Conservation (phyloP, 306 rosid genomes). For the Corylus americana region DNA sequence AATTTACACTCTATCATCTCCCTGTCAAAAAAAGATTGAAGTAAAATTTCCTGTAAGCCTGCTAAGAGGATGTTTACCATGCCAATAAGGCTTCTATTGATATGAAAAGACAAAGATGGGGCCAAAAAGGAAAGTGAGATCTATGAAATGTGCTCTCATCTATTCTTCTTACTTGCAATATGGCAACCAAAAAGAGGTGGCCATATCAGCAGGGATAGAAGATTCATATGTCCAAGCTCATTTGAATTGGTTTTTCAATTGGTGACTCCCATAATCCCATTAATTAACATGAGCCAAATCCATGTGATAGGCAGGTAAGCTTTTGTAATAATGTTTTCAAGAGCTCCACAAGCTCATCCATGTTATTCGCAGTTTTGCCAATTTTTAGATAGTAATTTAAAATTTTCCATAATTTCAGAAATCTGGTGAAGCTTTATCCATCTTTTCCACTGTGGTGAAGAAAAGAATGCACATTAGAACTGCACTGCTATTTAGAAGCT, state of each 20-base stretch:
- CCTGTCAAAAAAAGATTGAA: constrained; percentile 10
- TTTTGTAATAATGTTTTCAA: neutral
- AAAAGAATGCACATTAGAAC: neutral
- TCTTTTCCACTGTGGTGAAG: neutral
- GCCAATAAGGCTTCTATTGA: constrained; percentile 12
- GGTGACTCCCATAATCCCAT: constrained; percentile 2
- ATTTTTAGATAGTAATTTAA: neutral
- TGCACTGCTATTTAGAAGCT: constrained; percentile 1
- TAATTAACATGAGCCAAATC: constrained; percentile 23
- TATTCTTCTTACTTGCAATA: neutral
- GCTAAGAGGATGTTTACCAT: constrained; percentile 3
- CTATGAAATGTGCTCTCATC: constrained; percentile 11
- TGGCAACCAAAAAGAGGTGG: constrained; percentile 2
- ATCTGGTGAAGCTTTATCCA: neutral
- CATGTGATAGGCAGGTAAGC: constrained; percentile 7
- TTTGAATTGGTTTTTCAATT: constrained; percentile 9
- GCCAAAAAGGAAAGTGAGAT: constrained; percentile 5
- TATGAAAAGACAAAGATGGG: constrained; percentile 5
- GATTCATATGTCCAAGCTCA: constrained; percentile 5
- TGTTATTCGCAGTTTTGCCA: neutral
- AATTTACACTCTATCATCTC: constrained; percentile 17
- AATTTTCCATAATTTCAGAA: neutral
- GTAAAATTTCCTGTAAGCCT: constrained; percentile 4
- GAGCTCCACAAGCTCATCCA: neutral
- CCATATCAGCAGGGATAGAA: constrained; percentile 16